These are phyloP conservation scores for Colletotrichum tropicicola DNA, from an alignment of 2,329 filamentous ascomycete genomes.

Conservation along the genomic window DNA sequence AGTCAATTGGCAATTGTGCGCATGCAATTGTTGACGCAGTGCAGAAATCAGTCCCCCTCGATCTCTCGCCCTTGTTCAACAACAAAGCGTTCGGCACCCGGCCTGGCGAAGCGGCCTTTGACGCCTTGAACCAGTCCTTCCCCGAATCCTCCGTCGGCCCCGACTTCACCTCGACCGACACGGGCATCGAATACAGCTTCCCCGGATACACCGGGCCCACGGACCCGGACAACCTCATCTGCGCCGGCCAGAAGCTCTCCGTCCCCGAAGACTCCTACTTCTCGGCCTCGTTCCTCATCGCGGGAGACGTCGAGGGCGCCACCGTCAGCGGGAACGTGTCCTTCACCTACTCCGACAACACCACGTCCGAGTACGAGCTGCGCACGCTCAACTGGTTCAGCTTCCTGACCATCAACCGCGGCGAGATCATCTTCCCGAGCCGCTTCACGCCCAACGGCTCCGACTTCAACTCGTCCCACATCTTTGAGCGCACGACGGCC, in stretches of 20 bases:
- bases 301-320: constrained; percentile 48
- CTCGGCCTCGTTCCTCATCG: constrained; percentile 51
- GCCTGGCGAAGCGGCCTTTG: constrained; percentile 56
- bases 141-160: constrained; percentile 42
- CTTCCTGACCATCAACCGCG: constrained; percentile 53
- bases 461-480: constrained; percentile 52
- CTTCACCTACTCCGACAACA: constrained; percentile 51
- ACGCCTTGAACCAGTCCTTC: constrained; percentile 50
- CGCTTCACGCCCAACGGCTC: constrained; percentile 49
- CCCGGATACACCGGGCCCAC: constrained; percentile 46
- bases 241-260: constrained; percentile 47
- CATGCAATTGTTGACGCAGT: neutral
- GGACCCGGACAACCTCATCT: constrained; percentile 54
- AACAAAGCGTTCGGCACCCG: constrained; percentile 56
- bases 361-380: constrained; percentile 48
- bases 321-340: constrained; percentile 51
- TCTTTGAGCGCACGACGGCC: constrained; percentile 53
- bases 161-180: constrained; percentile 48
- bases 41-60: constrained; percentile 1
- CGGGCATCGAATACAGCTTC: constrained; percentile 51
- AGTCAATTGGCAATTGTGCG: too few species aligned
- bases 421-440: constrained; percentile 53
- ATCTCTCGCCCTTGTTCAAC: constrained; percentile 43
- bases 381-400: constrained; percentile 54
- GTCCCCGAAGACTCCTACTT: constrained; percentile 46